These are phyloP conservation scores for Trichomonas tenax DNA, from an alignment of 208 protist genomes.

Conservation along the genomic window DNA sequence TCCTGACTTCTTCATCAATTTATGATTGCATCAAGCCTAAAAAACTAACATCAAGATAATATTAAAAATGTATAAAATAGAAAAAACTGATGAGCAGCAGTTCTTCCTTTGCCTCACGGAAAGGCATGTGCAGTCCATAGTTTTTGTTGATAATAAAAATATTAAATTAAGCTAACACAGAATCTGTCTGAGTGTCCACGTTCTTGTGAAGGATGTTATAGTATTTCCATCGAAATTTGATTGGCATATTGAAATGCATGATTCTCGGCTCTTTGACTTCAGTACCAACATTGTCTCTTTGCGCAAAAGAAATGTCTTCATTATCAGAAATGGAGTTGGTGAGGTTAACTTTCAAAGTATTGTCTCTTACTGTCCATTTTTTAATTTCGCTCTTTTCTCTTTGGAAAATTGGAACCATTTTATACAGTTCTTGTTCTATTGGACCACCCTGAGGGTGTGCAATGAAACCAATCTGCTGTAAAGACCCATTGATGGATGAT, in stretches of 20 bases:
- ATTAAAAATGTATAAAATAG: no score
- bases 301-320: neutral
- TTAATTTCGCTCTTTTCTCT: neutral
- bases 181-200: neutral
- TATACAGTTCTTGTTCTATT: neutral
- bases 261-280: neutral
- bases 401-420: neutral
- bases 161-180: no score
- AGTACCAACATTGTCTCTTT: neutral
- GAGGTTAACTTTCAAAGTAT: neutral
- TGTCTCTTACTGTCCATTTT: neutral
- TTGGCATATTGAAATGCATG: neutral
- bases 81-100: no score
- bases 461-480: neutral
- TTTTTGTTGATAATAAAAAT: no score
- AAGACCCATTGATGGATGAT: conserved; percentile 10
- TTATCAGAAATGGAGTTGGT: neutral
- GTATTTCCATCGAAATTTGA: neutral
- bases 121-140: no score
- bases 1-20: no score
- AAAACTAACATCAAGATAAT: no score
- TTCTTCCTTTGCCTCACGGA: no score
- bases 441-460: neutral
- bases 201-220: neutral
- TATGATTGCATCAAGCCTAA: no score